Evolutionary conservation across 2,329 filamentous ascomycete genomes (phyloP).

Genomic region (Xylariaceae sp.): DNA sequence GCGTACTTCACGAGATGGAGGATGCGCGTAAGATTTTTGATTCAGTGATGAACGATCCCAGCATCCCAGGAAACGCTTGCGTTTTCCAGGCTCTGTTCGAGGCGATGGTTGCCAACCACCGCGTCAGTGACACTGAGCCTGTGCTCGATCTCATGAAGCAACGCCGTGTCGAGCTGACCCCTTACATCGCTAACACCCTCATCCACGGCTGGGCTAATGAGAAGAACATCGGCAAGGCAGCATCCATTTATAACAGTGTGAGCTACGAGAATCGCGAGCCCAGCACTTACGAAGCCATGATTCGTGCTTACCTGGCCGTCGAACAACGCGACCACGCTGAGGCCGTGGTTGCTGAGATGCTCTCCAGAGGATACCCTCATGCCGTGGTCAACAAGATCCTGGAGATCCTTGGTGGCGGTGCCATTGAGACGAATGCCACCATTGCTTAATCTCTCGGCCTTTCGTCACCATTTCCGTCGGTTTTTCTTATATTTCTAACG

Average conservation of each 20-base stretch:
- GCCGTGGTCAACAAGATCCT: slow-evolving; percentile 92
- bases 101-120: slow-evolving; percentile 91
- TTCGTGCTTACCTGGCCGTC: slow-evolving; percentile 78
- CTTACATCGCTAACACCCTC: slow-evolving; percentile 96
- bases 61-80: slow-evolving; percentile 70
- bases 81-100: slow-evolving; percentile 97
- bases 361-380: slow-evolving; percentile 81
- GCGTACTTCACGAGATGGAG: slow-evolving; percentile 84
- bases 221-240: slow-evolving; percentile 73
- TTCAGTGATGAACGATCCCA: slow-evolving; percentile 62
- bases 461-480: neutral
- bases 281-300: slow-evolving; percentile 99
- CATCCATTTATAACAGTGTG: slow-evolving; percentile 73
- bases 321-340: slow-evolving; percentile 75
- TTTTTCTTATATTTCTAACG: slow-evolving; percentile 12
- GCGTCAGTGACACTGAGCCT: slow-evolving; percentile 68
- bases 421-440: slow-evolving; percentile 36
- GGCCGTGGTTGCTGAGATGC: slow-evolving; percentile 80
- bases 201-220: slow-evolving; percentile 94
- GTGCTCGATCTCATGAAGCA: slow-evolving; percentile 71
- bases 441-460: slow-evolving; percentile 16
- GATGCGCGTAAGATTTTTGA: slow-evolving; percentile 81
- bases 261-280: slow-evolving; percentile 78
- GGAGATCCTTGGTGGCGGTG: slow-evolving; percentile 68
- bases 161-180: slow-evolving; percentile 75